Base-by-base conservation (phyloP, 2,329 filamentous ascomycete species). In the Exophiala oligosperma region DNA sequence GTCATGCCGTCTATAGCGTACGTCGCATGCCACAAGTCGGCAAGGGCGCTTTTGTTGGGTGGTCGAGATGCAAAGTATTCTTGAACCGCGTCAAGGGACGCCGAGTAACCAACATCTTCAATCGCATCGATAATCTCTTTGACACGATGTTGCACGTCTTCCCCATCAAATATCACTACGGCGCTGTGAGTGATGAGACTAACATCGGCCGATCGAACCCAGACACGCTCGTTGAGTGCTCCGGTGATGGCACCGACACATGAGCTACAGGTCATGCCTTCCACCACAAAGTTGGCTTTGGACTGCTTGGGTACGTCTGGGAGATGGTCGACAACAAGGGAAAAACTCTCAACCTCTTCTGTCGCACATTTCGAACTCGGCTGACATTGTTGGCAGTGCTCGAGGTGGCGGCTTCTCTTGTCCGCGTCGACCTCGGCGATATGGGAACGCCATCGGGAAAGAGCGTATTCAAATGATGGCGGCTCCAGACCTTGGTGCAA, bases 211-310 rank as follows among this genome's bases (percentile, higher is more conserved):
- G 81, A 80, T 51, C 77, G 76, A 29, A 90, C 76, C 76, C 81
- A 87, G 3, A 81, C 76, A 26, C 78, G 73, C 61, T 84, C 82
- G 49, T 81, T 74, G 37, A 91, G 71, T 62, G 82, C 81, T 4
- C 80, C 73, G n/a, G 81, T 85, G 64, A 91, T 83, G 44, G 79
- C 77, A 68, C 86, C 87, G 54, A 81, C 79, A 66, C 88, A 91
- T 9, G 85, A 80, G n/a, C 84, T 83, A 68, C 88, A 91, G 3
- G 85, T 89, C 87, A 91, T 90, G 56, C 88, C 88, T 29, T 81
- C 84, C 35, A 91, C 57, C 48, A 50, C 32, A 14, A 50, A 50
- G n/a, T 50, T 50, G 48, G 48, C 48, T 50, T 50, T 28, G 28
- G 32, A 50, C 23, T 14, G 48, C 28, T 50, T 50, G 48, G 48